Evolutionary conservation across 2,329 filamentous ascomycete genomes (phyloP).

Genomic region (Fusarium sp.): DNA sequence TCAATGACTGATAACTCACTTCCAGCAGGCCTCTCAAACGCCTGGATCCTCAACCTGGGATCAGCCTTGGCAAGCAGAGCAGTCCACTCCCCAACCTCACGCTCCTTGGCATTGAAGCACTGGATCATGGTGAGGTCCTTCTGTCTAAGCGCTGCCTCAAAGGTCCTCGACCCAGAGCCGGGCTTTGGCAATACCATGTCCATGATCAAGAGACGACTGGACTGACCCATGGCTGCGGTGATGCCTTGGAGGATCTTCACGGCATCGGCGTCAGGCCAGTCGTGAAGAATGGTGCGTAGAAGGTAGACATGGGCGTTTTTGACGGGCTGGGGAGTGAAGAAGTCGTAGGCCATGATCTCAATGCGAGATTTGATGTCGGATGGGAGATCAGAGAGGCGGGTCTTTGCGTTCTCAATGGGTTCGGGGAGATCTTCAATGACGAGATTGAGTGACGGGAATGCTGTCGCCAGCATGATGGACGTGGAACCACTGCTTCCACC

Average conservation of each 20-base stretch:
- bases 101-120: slow-evolving; percentile 30
- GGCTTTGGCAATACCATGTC: slow-evolving; percentile 38
- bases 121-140: slow-evolving; percentile 44
- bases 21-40: slow-evolving; percentile 24
- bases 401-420: background rate
- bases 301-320: slow-evolving; percentile 49
- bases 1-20: slow-evolving; percentile 35
- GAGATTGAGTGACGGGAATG: slow-evolving; percentile 52
- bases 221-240: slow-evolving; percentile 1
- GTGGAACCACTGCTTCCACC: slow-evolving; percentile 28
- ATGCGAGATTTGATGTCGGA: slow-evolving; percentile 39
- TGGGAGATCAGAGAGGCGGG: slow-evolving; percentile 35
- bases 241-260: slow-evolving; percentile 46
- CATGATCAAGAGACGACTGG: slow-evolving; percentile 35
- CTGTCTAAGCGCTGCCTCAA: slow-evolving; percentile 27
- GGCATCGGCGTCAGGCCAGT: slow-evolving; percentile 54
- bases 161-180: background rate
- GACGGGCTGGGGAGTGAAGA: slow-evolving; percentile 51
- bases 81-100: slow-evolving; percentile 30
- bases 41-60: slow-evolving; percentile 6
- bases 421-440: slow-evolving; percentile 52
- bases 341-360: slow-evolving; percentile 48
- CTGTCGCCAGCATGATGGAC: slow-evolving; percentile 38
- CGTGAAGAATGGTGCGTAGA: slow-evolving; percentile 50
- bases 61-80: slow-evolving; percentile 15